Percentiles rank a stretch among this genome's conserved stretches.
Evolutionary conservation across 2,329 filamentous ascomycete species (phyloP).

Genomic region (Ascomycota sp.): DNA sequence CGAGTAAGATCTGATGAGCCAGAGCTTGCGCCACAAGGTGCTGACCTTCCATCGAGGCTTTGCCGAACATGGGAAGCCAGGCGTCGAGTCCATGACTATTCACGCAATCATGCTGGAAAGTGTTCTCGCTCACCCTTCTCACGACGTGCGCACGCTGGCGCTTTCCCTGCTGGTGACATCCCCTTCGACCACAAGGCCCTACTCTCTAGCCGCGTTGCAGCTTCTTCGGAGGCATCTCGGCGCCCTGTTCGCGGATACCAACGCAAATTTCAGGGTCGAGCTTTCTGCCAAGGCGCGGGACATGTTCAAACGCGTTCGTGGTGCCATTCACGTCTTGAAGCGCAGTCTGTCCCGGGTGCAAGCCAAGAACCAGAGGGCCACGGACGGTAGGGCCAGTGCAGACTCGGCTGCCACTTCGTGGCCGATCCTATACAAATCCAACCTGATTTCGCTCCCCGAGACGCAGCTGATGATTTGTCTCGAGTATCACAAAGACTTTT

Average conservation of each 20-base stretch:
- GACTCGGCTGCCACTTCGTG: conserved; percentile 5
- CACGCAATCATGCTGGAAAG: conserved; percentile 25
- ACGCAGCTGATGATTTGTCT: conserved; percentile 18
- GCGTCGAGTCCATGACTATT: conserved; percentile 13
- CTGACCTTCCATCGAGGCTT: conserved; percentile 7
- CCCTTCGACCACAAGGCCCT: conserved; percentile 51
- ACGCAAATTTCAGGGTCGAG: conserved; percentile 72
- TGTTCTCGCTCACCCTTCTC: conserved; percentile 33
- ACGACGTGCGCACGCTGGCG: conserved; percentile 55
- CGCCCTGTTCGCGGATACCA: conserved; percentile 61
- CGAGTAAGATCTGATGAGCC: conserved; percentile 20
- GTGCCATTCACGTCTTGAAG: conserved; percentile 37
- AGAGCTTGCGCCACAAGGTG: not conserved
- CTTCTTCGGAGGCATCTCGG: conserved; percentile 45
- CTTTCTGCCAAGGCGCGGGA: conserved; percentile 54
- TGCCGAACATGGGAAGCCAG: conserved; percentile 4
- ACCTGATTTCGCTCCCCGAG: conserved; percentile 18
- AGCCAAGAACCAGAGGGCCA: conserved; percentile 10
- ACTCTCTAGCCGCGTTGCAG: conserved; percentile 39
- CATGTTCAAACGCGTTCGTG: conserved; percentile 56
- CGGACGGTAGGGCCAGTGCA: conserved; percentile 3
- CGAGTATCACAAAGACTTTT: conserved; percentile 37
- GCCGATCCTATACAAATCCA: conserved; percentile 16
- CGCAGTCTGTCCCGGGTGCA: conserved; percentile 18
- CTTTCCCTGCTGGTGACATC: conserved; percentile 65